Evolutionary conservation across 208 protist species (phyloP).

Genomic region (Acanthamoeba castellanii): DNA sequence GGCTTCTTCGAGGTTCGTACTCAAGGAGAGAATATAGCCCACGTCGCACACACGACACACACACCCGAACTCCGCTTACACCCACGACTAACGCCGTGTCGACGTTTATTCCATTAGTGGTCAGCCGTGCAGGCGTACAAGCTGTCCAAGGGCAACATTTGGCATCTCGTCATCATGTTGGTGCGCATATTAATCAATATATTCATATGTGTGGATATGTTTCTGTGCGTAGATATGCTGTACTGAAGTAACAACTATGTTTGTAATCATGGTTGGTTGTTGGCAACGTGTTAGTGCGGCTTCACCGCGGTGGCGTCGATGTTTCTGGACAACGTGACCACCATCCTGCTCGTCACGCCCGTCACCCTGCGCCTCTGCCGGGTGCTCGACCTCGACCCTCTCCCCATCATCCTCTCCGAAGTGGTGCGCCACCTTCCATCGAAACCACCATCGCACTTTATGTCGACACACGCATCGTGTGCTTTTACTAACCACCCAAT

Average conservation of each 20-base stretch:
- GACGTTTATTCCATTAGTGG: slow-evolving; percentile 9
- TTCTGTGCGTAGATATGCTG: too few relatives aligned
- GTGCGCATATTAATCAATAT: background rate
- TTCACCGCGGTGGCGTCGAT: slow-evolving; percentile 83
- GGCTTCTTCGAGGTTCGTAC: slow-evolving; percentile 86
- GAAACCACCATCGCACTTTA: background rate
- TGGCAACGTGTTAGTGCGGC: background rate
- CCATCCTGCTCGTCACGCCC: slow-evolving; percentile 88
- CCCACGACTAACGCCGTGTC: background rate
- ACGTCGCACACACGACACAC: background rate
- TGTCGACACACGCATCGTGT: background rate
- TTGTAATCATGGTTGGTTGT: background rate
- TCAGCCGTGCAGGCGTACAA: slow-evolving; percentile 82
- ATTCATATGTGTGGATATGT: too few relatives aligned
- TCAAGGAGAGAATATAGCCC: too few relatives aligned
- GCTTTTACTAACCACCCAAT: background rate
- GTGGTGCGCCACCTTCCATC: slow-evolving; percentile 74
- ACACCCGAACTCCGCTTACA: background rate
- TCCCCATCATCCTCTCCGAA: slow-evolving; percentile 85
- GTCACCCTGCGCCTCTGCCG: slow-evolving; percentile 87
- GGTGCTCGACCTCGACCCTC: slow-evolving; percentile 85
- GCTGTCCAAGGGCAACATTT: slow-evolving; percentile 82
- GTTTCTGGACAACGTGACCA: slow-evolving; percentile 91
- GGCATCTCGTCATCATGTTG: slow-evolving; percentile 74
- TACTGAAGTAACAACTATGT: background rate